These are phyloP conservation scores for Lipomyces japonicus DNA, from an alignment of 805 yeast genomes.

Conservation along the genomic window DNA sequence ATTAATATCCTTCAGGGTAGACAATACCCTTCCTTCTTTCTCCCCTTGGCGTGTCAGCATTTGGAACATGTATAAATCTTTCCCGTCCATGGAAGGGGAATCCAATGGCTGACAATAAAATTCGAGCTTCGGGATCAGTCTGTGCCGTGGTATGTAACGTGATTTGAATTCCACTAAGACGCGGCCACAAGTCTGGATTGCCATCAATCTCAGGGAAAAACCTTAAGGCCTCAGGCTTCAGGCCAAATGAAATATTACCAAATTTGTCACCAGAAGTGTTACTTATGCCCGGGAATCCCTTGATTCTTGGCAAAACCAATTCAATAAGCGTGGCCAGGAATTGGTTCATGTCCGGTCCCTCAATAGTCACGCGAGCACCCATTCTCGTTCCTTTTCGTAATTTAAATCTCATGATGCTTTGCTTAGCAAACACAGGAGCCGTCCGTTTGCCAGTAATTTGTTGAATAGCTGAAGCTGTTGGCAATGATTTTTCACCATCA, in stretches of 20 bases:
- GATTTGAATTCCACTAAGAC: conserved; percentile 78
- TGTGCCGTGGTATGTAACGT: conserved; percentile 85
- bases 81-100: conserved; percentile 23
- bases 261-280: conserved; percentile 73
- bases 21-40: conserved; percentile 1
- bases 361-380: conserved; percentile 79
- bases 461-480: conserved; percentile 75
- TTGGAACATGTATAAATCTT: conserved; percentile 22
- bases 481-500: conserved; percentile 65
- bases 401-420: conserved; percentile 81
- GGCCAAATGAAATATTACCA: conserved; percentile 84
- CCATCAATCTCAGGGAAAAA: conserved; percentile 91
- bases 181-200: conserved; percentile 85
- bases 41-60: neutral
- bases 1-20: neutral
- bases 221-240: conserved; percentile 69
- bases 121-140: conserved; percentile 84
- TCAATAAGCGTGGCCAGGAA: conserved; percentile 84
- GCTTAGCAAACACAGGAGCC: conserved; percentile 62
- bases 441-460: conserved; percentile 94
- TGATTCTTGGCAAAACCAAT: conserved; percentile 85
- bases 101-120: conserved; percentile 75
- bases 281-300: conserved; percentile 78
- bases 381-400: conserved; percentile 82
- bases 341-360: conserved; percentile 80